Conservation (phyloP, 2,329 filamentous ascomycete genomes). For the Tolypocladium album region DNA sequence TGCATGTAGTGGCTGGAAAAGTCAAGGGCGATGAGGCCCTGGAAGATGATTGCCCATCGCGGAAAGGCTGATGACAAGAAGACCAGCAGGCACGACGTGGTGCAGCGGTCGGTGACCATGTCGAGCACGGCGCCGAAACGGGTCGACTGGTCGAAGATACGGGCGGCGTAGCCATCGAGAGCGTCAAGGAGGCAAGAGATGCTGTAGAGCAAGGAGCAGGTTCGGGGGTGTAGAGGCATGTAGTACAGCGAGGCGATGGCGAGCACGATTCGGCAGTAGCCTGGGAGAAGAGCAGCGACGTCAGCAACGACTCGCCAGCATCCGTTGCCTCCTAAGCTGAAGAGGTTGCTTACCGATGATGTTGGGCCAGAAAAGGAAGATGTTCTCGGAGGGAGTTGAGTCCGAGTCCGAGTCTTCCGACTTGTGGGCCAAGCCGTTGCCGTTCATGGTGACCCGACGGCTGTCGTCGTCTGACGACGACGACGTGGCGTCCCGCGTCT, state of each 20-base stretch:
- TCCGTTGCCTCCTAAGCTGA: neutral
- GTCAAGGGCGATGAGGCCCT: constrained; percentile 84
- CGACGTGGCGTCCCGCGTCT: constrained; percentile 17
- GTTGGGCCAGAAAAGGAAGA: constrained; percentile 75
- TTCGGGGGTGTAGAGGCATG: constrained; percentile 97
- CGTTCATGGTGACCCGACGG: constrained; percentile 25
- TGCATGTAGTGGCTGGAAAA: constrained; percentile 97
- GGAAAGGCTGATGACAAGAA: constrained; percentile 94
- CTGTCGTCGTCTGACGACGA: constrained; percentile 18
- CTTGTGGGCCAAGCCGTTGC: constrained; percentile 31
- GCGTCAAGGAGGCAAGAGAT: constrained; percentile 93
- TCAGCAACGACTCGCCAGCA: constrained; percentile 3
- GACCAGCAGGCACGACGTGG: constrained; percentile 86
- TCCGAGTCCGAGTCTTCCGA: constrained; percentile 24
- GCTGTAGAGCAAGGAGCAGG: constrained; percentile 83
- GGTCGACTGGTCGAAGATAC: constrained; percentile 74
- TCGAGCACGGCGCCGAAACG: constrained; percentile 94
- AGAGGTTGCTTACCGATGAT: constrained; percentile 53
- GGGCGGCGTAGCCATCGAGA: constrained; percentile 84
- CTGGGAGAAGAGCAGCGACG: constrained; percentile 27
- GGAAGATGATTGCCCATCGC: constrained; percentile 87
- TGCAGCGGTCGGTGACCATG: constrained; percentile 98
- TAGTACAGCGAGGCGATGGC: constrained; percentile 92
- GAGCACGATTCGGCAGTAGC: constrained; percentile 67
- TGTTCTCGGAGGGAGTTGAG: constrained; percentile 50